Conservation (phyloP, 2,329 filamentous ascomycete genomes). For the Pseudogymnoascus sp. region DNA sequence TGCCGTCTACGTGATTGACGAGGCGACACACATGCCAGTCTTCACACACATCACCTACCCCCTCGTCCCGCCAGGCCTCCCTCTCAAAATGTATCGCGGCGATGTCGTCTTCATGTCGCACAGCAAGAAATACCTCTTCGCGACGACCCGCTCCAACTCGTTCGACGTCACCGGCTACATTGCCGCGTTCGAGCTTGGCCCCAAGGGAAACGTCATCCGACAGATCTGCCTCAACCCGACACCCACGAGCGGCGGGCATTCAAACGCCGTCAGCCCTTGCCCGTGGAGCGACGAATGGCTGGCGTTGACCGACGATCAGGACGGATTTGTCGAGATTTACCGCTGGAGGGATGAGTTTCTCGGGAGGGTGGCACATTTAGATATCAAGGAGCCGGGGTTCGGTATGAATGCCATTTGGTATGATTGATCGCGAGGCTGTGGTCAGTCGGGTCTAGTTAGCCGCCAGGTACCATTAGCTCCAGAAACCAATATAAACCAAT, state of each 20-base stretch:
- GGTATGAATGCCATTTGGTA: slow-evolving; percentile 98
- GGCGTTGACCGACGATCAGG: slow-evolving; percentile 82
- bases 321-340: slow-evolving; percentile 82
- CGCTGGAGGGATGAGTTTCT: slow-evolving; percentile 74
- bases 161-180: slow-evolving; percentile 74
- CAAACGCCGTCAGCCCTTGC: slow-evolving; percentile 77
- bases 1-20: slow-evolving; percentile 73
- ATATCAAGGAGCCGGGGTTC: slow-evolving; percentile 80
- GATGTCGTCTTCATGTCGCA: slow-evolving; percentile 71
- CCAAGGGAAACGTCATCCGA: slow-evolving; percentile 61
- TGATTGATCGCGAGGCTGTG: slow-evolving; percentile 39
- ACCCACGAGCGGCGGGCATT: slow-evolving; percentile 78
- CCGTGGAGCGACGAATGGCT: slow-evolving; percentile 83
- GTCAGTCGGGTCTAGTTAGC: neutral
- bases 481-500: neutral
- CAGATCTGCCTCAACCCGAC: slow-evolving; percentile 79
- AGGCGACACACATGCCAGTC: slow-evolving; percentile 61
- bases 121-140: slow-evolving; percentile 70
- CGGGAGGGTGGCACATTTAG: slow-evolving; percentile 64
- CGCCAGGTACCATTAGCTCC: neutral
- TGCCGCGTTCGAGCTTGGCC: slow-evolving; percentile 64
- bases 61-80: slow-evolving; percentile 58
- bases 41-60: slow-evolving; percentile 72
- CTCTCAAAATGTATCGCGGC: slow-evolving; percentile 66
- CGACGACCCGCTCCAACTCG: slow-evolving; percentile 71